Evolutionary conservation across 2,329 filamentous ascomycete species (phyloP).

Genomic region (Triangularia setosa): DNA sequence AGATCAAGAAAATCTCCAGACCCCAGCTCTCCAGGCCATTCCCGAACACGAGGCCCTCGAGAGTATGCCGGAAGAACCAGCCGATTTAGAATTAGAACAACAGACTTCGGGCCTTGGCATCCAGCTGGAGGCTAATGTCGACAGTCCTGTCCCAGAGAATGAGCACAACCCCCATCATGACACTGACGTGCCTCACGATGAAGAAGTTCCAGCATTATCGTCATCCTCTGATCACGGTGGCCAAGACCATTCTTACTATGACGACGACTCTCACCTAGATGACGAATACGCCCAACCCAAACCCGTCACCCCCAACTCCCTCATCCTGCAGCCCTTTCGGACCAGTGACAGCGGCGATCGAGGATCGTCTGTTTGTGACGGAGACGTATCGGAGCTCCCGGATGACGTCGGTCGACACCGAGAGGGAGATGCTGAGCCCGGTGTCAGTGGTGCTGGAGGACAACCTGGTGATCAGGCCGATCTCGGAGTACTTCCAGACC

Average conservation of each 20-base stretch:
- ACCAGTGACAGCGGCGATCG: not conserved
- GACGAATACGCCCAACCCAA: constrained; percentile 1
- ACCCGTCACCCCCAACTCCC: not conserved
- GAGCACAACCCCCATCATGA: not conserved
- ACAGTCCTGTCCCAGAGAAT: not conserved
- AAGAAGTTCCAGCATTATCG: not conserved
- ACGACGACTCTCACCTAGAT: not conserved
- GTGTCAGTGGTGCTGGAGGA: constrained; percentile 1
- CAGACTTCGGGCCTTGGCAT: not conserved
- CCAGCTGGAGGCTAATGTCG: not conserved
- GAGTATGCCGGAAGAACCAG: not conserved
- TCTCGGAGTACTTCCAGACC: not conserved
- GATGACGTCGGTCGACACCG: not conserved
- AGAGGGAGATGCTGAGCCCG: constrained; percentile 1
- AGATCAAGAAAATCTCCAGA: not conserved
- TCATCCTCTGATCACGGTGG: not conserved
- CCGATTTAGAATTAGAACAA: not conserved
- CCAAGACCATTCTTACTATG: not conserved
- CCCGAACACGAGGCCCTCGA: not conserved
- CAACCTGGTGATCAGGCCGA: constrained; percentile 1
- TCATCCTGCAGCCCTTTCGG: constrained; percentile 4
- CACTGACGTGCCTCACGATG: not conserved
- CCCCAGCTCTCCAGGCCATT: not conserved
- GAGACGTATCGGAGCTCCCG: constrained; percentile 1
- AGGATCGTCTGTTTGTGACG: constrained; percentile 1